These are phyloP conservation scores for Silene noctiflora DNA, from an alignment of 179 eudicot genomes.

Conservation along the genomic window DNA sequence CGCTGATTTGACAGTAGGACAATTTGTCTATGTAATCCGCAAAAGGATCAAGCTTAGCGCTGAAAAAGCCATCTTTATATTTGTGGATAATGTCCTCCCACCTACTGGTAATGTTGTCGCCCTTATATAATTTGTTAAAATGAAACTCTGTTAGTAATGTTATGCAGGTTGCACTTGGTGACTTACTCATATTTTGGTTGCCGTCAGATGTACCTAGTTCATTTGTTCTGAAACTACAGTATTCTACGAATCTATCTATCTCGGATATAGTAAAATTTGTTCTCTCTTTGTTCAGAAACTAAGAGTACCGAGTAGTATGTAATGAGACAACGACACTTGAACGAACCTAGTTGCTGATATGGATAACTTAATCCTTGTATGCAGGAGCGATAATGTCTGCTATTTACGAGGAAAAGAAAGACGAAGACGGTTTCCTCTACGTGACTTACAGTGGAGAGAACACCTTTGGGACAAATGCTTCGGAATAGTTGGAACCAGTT, in stretches of 20 bases:
- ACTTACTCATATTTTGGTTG: too few species aligned
- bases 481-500: slow-evolving; percentile 17
- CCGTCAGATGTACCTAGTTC: too few species aligned
- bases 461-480: slow-evolving; percentile 53
- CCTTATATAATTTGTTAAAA: neutral
- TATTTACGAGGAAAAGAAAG: slow-evolving; percentile 87
- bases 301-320: too few species aligned
- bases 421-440: slow-evolving; percentile 92
- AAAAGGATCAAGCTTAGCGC: slow-evolving; percentile 93
- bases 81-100: slow-evolving; percentile 83
- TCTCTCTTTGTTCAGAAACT: too few species aligned
- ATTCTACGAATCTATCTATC: too few species aligned
- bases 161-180: too few species aligned
- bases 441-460: slow-evolving; percentile 96
- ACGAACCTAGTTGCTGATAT: neutral
- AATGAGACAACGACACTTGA: neutral
- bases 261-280: too few species aligned
- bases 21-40: slow-evolving; percentile 88
- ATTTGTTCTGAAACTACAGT: too few species aligned
- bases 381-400: slow-evolving; percentile 82
- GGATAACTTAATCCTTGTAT: neutral
- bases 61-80: slow-evolving; percentile 89
- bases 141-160: neutral
- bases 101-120: slow-evolving; percentile 57
- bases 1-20: slow-evolving; percentile 91